These are phyloP conservation scores for Clarireedia monteithiana DNA, from an alignment of 2,329 filamentous ascomycete genomes.

Conservation along the genomic window DNA sequence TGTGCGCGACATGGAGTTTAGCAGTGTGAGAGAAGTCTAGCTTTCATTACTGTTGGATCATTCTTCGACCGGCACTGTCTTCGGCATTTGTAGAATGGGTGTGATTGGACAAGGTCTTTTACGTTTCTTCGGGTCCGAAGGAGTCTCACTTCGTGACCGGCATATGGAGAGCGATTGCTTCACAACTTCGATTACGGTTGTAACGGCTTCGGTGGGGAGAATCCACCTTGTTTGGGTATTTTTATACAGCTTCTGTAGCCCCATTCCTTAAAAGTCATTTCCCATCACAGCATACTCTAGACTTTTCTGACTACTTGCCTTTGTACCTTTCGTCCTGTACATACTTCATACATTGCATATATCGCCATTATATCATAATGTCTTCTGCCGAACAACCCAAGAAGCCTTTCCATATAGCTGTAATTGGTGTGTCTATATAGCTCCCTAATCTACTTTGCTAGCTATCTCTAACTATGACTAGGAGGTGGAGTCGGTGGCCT, in stretches of 20 bases:
- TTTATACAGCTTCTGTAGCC: not conserved
- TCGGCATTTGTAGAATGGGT: too few relatives aligned
- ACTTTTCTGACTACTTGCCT: not conserved
- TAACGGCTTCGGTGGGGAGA: not conserved
- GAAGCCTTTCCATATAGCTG: slow-evolving; percentile 26
- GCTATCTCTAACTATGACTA: slow-evolving; percentile 1
- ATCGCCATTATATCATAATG: slow-evolving; percentile 7
- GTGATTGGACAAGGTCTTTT: too few relatives aligned
- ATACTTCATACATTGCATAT: not conserved
- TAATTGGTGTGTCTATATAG: slow-evolving; percentile 18
- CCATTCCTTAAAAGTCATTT: not conserved
- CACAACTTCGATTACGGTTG: too few relatives aligned
- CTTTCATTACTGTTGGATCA: too few relatives aligned
- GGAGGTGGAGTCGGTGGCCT: slow-evolving; percentile 28
- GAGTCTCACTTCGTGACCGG: too few relatives aligned
- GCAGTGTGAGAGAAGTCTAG: too few relatives aligned
- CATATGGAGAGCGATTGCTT: too few relatives aligned
- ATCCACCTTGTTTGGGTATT: not conserved
- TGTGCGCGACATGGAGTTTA: too few relatives aligned
- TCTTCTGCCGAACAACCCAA: slow-evolving; percentile 13
- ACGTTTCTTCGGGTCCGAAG: too few relatives aligned
- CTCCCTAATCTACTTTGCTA: not conserved
- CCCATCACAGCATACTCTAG: not conserved
- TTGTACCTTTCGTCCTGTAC: not conserved
- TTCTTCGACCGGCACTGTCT: too few relatives aligned